Evolutionary conservation across 306 rosid genomes (phyloP), one percentile per base, ranked within the genome.

Genomic region (Vigna unguiculata): DNA sequence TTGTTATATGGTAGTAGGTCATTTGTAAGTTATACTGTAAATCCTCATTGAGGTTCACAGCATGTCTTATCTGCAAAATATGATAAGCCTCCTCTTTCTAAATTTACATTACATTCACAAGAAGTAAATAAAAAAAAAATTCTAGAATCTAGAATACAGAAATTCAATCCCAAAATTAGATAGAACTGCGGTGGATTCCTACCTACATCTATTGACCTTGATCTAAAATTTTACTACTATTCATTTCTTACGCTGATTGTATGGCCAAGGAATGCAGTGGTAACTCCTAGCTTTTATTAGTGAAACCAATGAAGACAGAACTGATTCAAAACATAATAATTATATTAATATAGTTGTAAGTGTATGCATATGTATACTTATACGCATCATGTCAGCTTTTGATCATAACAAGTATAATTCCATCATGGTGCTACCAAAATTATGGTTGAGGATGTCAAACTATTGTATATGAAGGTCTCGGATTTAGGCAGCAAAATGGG

Each of bases 361-460:
- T 25, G 28, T 25, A 28, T 28, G 3, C 4, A 28, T 28, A 28
- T 28, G 32, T 28, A 28, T 22, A 21, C 1, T 0, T 5, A 24
- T 19, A 24, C 57, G 9, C 55, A 14, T 53, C 13, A 24, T 67
- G 40, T 38, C 51, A 24, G 14, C 55, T 21, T 30, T 52, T 8
- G 24, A 30, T 46, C 72, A 24, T 24, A 38, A 21, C 15, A 45
- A 20, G 24, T 22, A 13, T 4, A 34, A 46, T 68, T 68, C 21
- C 57, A 24, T 45, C 57, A 24, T 15, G 13, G 6, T 46, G 22
- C 57, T 51, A 68, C 72, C 72, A 15, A 30, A 68, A 68, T 68
- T 68, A 24, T 68, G 41, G 15, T 68, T 68, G 72, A 20, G 30
- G 72, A 46, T 45, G 38, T 67, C 8, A 52, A 51, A 49, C 72